These are phyloP conservation scores for Salicornia ramosissima DNA, from an alignment of 148 eudicot genomes.

Conservation along the genomic window DNA sequence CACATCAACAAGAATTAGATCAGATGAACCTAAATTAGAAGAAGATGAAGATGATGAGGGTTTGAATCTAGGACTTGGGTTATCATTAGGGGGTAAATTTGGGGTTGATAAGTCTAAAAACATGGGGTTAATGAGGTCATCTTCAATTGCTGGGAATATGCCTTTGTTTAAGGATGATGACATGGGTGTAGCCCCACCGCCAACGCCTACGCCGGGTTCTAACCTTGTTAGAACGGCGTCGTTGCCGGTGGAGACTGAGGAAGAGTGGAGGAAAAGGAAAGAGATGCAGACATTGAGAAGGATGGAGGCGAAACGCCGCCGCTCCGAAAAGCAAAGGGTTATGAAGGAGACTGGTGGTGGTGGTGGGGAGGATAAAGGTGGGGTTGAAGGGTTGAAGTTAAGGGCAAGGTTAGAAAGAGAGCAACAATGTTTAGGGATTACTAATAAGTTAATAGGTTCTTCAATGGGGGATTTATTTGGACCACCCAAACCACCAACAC, in stretches of 20 bases:
- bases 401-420: constrained; percentile 52
- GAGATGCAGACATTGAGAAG: constrained; percentile 80
- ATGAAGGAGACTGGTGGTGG: constrained; percentile 33
- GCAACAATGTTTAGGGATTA: constrained; percentile 32
- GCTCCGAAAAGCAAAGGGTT: constrained; percentile 76
- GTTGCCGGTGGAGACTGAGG: constrained; percentile 75
- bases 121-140: constrained; percentile 44
- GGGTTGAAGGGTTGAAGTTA: constrained; percentile 35
- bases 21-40: constrained; percentile 15
- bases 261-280: constrained; percentile 88
- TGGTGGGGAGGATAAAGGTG: constrained; percentile 30
- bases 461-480: constrained; percentile 33
- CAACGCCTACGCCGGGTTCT: constrained; percentile 16
- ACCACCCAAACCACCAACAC: constrained; percentile 28
- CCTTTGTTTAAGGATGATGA: constrained; percentile 53
- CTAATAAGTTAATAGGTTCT: constrained; percentile 31
- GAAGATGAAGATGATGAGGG: constrained; percentile 35
- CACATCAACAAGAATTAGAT: constrained; percentile 8
- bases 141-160: constrained; percentile 56
- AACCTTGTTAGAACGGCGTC: constrained; percentile 63
- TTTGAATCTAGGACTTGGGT: constrained; percentile 78
- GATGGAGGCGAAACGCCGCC: constrained; percentile 79
- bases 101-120: constrained; percentile 67
- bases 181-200: constrained; percentile 20
- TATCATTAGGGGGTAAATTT: constrained; percentile 84